Evolutionary conservation across 139 green algal species (phyloP).

Genomic region (Coelastrella sp.): DNA sequence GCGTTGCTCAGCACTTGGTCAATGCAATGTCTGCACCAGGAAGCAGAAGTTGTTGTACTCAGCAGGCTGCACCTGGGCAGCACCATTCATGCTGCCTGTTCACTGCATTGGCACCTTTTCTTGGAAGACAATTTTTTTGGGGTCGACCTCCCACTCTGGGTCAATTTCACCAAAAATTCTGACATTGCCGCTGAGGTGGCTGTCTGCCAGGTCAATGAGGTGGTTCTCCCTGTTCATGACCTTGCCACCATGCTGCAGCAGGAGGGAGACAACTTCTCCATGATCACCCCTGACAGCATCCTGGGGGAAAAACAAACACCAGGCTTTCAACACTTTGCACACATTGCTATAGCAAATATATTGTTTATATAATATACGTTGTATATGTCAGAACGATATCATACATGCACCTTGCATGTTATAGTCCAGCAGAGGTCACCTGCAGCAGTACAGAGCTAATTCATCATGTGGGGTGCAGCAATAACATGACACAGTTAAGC

Average conservation of each 20-base stretch:
- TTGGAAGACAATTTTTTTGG: conserved; percentile 67
- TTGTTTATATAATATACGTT: no score
- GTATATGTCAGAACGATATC: no score
- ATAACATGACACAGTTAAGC: no score
- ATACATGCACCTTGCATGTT: no score
- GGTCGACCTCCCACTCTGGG: conserved; percentile 91
- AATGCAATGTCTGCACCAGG: neutral
- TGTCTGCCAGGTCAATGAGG: conserved; percentile 43
- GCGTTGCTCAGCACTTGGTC: no score
- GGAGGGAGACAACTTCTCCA: conserved; percentile 80
- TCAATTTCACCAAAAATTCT: conserved; percentile 69
- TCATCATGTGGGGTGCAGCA: no score
- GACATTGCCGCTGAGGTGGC: conserved; percentile 63
- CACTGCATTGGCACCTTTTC: conserved; percentile 73
- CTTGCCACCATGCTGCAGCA: conserved; percentile 79
- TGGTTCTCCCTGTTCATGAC: conserved; percentile 66
- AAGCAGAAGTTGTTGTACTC: neutral
- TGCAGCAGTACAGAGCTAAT: no score
- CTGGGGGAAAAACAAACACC: conserved; percentile 48
- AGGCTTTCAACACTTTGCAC: neutral
- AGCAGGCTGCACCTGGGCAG: neutral
- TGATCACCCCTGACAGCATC: conserved; percentile 89
- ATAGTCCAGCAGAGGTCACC: no score
- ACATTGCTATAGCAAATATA: neutral
- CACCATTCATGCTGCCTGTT: neutral